Conservation (phyloP, 2,329 filamentous ascomycete genomes). For the Fusarium sp. region DNA sequence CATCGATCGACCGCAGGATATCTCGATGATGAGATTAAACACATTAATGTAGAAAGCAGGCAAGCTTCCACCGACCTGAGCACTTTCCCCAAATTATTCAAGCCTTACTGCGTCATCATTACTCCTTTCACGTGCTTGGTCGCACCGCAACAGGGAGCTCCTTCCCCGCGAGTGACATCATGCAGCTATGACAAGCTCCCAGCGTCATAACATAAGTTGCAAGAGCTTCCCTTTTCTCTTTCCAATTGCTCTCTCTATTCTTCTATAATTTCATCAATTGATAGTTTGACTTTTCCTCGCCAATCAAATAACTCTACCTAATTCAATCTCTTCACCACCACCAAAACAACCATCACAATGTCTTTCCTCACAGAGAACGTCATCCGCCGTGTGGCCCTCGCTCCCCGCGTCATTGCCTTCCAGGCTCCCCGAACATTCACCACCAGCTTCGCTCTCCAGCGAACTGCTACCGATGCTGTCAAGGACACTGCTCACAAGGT, state of each 20-base stretch:
- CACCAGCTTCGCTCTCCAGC: slow-evolving; percentile 59
- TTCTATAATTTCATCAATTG: slow-evolving; percentile 26
- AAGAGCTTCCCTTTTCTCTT: slow-evolving; percentile 25
- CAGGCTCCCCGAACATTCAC: slow-evolving; percentile 64
- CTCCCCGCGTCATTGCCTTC: slow-evolving; percentile 54
- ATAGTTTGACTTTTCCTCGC: neutral
- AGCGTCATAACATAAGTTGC: slow-evolving; percentile 42
- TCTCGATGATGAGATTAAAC: slow-evolving; percentile 34
- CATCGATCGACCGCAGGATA: slow-evolving; percentile 30
- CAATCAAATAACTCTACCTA: neutral
- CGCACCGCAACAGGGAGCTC: slow-evolving; percentile 38
- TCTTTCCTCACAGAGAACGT: slow-evolving; percentile 64
- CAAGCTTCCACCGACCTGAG: slow-evolving; percentile 9
- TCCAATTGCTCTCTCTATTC: slow-evolving; percentile 6
- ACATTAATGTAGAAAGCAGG: slow-evolving; percentile 10
- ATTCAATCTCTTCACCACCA: neutral
- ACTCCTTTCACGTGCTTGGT: slow-evolving; percentile 41
- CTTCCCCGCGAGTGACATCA: slow-evolving; percentile 48
- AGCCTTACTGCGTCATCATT: slow-evolving; percentile 47
- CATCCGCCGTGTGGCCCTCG: slow-evolving; percentile 58
- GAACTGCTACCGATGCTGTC: slow-evolving; percentile 64
- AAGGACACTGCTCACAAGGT: slow-evolving; percentile 72
- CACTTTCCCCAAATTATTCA: slow-evolving; percentile 20
- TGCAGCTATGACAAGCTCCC: slow-evolving; percentile 31
- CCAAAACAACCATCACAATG: slow-evolving; percentile 54